These are phyloP conservation scores for Amaranthus cruentus DNA, from an alignment of 148 eudicot genomes.

Conservation along the genomic window DNA sequence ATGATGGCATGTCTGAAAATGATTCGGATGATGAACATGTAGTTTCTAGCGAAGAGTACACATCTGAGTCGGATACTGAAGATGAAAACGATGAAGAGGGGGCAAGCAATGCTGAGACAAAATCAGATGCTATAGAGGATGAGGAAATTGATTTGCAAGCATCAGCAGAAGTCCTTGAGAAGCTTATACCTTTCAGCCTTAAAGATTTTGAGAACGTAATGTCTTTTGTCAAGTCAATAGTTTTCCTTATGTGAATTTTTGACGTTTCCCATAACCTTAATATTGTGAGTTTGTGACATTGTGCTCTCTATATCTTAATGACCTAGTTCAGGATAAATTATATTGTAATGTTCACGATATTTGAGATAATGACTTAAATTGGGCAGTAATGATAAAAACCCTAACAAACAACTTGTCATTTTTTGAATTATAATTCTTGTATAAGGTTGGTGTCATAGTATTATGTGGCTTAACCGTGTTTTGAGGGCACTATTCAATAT, in stretches of 20 bases:
- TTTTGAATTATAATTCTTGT: too few species aligned
- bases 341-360: too few species aligned
- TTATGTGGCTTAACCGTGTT: too few species aligned
- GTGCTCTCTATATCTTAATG: too few species aligned
- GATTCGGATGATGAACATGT: constrained; percentile 77
- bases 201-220: constrained; percentile 89
- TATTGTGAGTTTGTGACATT: too few species aligned
- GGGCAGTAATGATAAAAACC: too few species aligned
- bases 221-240: not conserved
- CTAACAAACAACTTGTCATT: too few species aligned
- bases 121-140: constrained; percentile 65
- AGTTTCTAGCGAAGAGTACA: constrained; percentile 60
- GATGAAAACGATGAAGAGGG: constrained; percentile 79
- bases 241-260: not conserved
- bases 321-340: too few species aligned
- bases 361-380: too few species aligned
- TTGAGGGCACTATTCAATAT: too few species aligned
- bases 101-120: constrained; percentile 63
- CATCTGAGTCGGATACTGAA: constrained; percentile 76
- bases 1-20: constrained; percentile 63
- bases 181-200: constrained; percentile 64
- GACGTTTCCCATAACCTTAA: too few species aligned
- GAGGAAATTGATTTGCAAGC: constrained; percentile 56
- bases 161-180: constrained; percentile 77
- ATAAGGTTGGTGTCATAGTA: too few species aligned